phyloP scores from a whole-genome alignment of 139 green algal species.

The Chlamydomonas sp. region DNA sequence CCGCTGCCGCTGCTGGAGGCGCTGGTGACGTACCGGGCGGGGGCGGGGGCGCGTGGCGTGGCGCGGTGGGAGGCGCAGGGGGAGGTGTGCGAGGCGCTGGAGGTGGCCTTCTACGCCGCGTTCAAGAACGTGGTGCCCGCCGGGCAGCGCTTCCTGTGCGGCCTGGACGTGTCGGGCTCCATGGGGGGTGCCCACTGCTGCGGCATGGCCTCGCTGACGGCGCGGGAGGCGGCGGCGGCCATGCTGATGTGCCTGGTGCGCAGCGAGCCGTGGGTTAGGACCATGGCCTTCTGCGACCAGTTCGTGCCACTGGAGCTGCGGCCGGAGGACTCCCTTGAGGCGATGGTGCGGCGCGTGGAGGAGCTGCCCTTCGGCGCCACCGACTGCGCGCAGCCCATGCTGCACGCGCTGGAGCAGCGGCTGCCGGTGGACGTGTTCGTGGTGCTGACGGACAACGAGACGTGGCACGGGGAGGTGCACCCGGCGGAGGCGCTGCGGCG shows the following conservation, averaged over 20 bases:
- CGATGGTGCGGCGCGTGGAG: not conserved
- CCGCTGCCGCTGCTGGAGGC: slow-evolving; percentile 40
- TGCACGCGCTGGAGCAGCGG: slow-evolving; percentile 10
- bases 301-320: not conserved
- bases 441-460: slow-evolving; percentile 36
- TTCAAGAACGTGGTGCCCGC: slow-evolving; percentile 46
- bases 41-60: not conserved
- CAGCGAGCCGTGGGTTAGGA: slow-evolving; percentile 19
- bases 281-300: slow-evolving; percentile 38
- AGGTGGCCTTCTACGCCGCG: slow-evolving; percentile 41
- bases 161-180: slow-evolving; percentile 41
- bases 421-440: slow-evolving; percentile 26
- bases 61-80: not conserved
- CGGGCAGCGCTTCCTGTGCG: slow-evolving; percentile 39
- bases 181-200: slow-evolving; percentile 24
- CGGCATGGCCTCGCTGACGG: slow-evolving; percentile 15
- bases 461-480: not conserved
- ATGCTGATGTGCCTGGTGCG: slow-evolving; percentile 36
- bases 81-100: slow-evolving; percentile 4
- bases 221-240: slow-evolving; percentile 22
- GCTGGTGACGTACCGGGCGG: slow-evolving; percentile 16
- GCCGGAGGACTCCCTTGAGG: not conserved
- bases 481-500: slow-evolving; percentile 7
- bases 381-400: slow-evolving; percentile 27
- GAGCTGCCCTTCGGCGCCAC: slow-evolving; percentile 3